Percentiles rank a stretch among this genome's conserved stretches.
phyloP scores from a whole-genome alignment of 371 early-diverging fungal genomes.

The Nematocida minor region DNA sequence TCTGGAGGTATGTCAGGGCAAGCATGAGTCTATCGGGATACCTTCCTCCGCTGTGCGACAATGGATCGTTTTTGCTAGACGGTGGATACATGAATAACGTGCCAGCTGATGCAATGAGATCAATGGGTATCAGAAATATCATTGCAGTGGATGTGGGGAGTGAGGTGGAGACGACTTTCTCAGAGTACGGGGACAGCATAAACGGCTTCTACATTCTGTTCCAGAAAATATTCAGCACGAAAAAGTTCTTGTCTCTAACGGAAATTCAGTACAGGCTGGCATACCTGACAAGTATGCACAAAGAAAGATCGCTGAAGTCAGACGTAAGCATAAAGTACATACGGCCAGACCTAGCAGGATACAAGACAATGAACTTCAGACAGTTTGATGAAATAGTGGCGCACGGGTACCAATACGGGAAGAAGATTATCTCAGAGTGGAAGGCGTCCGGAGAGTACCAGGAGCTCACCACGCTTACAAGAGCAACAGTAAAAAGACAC shows the following conservation, averaged over 20 bases:
- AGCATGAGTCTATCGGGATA: constrained; percentile 90
- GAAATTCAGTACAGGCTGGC: constrained; percentile 92
- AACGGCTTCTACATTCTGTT: constrained; percentile 84
- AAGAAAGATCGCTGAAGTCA: constrained; percentile 76
- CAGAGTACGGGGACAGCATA: constrained; percentile 80
- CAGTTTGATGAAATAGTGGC: constrained; percentile 80
- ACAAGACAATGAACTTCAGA: constrained; percentile 82
- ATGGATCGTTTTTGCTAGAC: constrained; percentile 87
- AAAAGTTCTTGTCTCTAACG: constrained; percentile 77
- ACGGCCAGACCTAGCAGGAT: constrained; percentile 76
- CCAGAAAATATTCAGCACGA: constrained; percentile 74
- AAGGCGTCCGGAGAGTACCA: constrained; percentile 69
- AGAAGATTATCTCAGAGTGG: constrained; percentile 75
- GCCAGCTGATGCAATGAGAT: constrained; percentile 83
- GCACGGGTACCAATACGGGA: constrained; percentile 80
- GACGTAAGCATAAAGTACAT: constrained; percentile 75
- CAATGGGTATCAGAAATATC: constrained; percentile 77
- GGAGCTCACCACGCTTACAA: constrained; percentile 26
- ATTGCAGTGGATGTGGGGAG: constrained; percentile 88
- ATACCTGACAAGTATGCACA: constrained; percentile 73
- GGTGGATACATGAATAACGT: constrained; percentile 97
- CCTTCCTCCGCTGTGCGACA: constrained; percentile 77
- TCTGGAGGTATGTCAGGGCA: constrained; percentile 92
- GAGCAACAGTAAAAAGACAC: neutral
- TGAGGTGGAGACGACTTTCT: constrained; percentile 80